phyloP scores from a whole-genome alignment of 1,284 basidiomycete species.

The Apiotrichum veenhuisii region DNA sequence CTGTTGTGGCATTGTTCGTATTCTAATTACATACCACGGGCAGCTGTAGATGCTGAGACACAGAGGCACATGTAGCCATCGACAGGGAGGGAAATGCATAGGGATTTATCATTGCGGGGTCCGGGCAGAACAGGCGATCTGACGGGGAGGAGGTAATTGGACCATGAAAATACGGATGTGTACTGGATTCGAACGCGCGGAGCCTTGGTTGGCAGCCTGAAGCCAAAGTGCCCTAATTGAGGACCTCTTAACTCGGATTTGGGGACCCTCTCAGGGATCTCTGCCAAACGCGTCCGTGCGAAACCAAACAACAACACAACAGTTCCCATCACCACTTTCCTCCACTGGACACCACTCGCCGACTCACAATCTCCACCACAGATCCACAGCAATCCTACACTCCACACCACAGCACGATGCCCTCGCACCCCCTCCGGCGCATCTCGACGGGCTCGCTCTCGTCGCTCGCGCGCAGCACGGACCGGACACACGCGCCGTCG shows the following conservation, averaged over 20 bases:
- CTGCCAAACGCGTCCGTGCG: not conserved
- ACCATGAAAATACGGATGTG: not conserved
- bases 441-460: constrained; percentile 88
- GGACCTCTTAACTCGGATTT: no score
- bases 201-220: no score
- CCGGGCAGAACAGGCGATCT: no score
- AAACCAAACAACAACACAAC: not conserved
- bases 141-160: not conserved
- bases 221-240: no score
- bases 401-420: constrained; percentile 1
- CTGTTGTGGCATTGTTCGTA: no score
- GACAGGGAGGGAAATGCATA: no score
- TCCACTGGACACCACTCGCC: not conserved
- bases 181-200: no score
- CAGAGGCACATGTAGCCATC: no score
- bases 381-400: not conserved
- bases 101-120: not conserved
- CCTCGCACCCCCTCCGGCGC: constrained; percentile 65
- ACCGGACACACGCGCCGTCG: constrained; percentile 63
- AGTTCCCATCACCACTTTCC: no score
- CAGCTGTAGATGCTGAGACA: no score
- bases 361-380: not conserved
- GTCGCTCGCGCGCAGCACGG: constrained; percentile 69
- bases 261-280: no score
- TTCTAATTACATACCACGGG: no score